Conservation (phyloP, 805 yeast species). For the Komagataella pseudopastoris region DNA sequence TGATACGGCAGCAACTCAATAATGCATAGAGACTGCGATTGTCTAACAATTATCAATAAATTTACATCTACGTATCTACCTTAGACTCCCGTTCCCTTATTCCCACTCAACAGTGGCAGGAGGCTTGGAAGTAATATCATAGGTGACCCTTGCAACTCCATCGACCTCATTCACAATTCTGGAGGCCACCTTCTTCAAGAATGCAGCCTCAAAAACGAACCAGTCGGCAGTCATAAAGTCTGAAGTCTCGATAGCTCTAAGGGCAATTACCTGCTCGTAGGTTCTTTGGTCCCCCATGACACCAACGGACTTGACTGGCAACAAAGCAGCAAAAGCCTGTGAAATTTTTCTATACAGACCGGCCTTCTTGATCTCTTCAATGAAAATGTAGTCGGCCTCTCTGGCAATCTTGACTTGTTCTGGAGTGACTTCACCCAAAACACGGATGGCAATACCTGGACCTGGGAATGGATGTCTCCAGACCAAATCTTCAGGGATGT, state of each 20-base stretch:
- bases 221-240: conserved; percentile 99
- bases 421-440: conserved; percentile 90
- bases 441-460: conserved; percentile 98
- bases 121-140: conserved; percentile 97
- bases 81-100: conserved; percentile 21
- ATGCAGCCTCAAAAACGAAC: conserved; percentile 85
- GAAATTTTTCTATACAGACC: conserved; percentile 89
- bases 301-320: conserved; percentile 98
- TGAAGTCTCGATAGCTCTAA: conserved; percentile 93
- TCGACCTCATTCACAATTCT: conserved; percentile 97
- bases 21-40: neutral
- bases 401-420: conserved; percentile 93
- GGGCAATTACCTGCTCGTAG: conserved; percentile 97
- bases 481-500: conserved; percentile 91
- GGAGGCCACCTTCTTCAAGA: conserved; percentile 85
- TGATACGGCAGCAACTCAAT: conserved; percentile 14
- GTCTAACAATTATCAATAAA: neutral
- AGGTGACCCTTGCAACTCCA: conserved; percentile 98
- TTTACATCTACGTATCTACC: neutral
- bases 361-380: conserved; percentile 87
- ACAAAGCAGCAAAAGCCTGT: conserved; percentile 93
- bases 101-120: conserved; percentile 99
- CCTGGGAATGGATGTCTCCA: conserved; percentile 99
- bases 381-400: conserved; percentile 92
- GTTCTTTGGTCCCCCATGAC: conserved; percentile 99